Base-by-base conservation (phyloP, 2,329 filamentous ascomycete genomes). In the Phialemoniopsis sp. region DNA sequence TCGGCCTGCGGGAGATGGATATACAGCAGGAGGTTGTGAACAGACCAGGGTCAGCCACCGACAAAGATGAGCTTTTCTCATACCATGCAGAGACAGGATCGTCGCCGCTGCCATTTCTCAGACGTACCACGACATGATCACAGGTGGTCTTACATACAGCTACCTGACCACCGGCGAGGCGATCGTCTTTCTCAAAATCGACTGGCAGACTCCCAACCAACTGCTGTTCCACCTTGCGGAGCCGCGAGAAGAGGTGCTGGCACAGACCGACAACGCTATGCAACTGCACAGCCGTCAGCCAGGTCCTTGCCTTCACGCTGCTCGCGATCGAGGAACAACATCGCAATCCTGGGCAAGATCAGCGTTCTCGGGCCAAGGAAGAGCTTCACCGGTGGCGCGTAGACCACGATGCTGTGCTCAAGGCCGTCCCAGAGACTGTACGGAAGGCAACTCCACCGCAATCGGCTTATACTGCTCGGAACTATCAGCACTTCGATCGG, bases 111-210 rank as follows among this genome's bases (percentile, higher is more conserved):
- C 69, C 12, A 51, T 76, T 29, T 67, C 66, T 5, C 64, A 76
- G 51, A 64, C 60, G 1, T 76, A 68, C 46, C 60, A 68, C 29
- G 73, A 74, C 49, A 76, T 76, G 61, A 60, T 76, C 10, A 48
- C 66, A 36, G 54, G 52, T 13, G 64, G 72, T 0, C 54, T 72
- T 7, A 58, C 67, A 40, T 70, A 68, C 43, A 59, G 69, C 12
- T 54, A 59, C 18, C 39, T 74, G 29, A 60, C 56, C 13, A 72
- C 63, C 2, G 63, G 64, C 16, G 62, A 72, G 48, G 57, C 60
- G 3, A 63, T 62, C 34, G 60, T 71, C 21, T 72, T 70, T 41
- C 56, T 73, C n/a, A 59, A 49, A 29, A 44, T 52, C 37, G 42
- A 41, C 29, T 51, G 46, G 39, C 12, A 37, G 2, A 30, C 58